Conservation (phyloP, 2,329 filamentous ascomycete genomes). For the Cladosporium sp. region DNA sequence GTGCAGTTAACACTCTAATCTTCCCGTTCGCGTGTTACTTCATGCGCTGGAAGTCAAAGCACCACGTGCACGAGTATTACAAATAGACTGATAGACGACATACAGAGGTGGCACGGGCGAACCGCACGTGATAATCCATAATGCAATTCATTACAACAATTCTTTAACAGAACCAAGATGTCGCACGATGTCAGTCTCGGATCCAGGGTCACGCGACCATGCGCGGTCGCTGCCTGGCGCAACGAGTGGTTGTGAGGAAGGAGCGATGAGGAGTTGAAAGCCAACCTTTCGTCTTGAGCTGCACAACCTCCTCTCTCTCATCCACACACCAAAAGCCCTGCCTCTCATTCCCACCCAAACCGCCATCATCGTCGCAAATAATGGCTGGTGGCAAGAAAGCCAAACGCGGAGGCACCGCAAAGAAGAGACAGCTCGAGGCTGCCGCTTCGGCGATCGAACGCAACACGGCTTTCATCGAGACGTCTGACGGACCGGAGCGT, state of each 20-base stretch:
- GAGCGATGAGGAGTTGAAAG: no score
- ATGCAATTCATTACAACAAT: no score
- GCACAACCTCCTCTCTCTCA: no score
- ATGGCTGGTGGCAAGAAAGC: background rate
- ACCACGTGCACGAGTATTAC: constrained; percentile 32
- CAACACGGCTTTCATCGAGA: background rate
- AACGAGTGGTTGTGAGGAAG: background rate
- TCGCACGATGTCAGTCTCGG: background rate
- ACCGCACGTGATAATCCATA: background rate
- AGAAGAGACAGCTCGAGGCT: background rate
- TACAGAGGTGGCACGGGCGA: background rate
- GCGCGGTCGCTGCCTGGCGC: background rate
- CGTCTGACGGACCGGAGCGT: background rate
- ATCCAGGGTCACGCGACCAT: background rate
- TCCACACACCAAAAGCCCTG: no score
- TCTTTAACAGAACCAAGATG: no score
- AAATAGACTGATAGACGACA: constrained; percentile 12
- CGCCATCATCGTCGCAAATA: background rate
- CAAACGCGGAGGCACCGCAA: background rate
- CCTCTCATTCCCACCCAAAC: background rate
- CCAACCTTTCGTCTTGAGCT: no score
- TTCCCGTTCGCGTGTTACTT: constrained; percentile 50
- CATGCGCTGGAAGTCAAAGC: constrained; percentile 37
- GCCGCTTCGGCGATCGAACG: background rate
- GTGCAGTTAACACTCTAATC: constrained; percentile 47